phyloP scores from a whole-genome alignment of 2,329 filamentous ascomycete species.

The Penicillium sp. region DNA sequence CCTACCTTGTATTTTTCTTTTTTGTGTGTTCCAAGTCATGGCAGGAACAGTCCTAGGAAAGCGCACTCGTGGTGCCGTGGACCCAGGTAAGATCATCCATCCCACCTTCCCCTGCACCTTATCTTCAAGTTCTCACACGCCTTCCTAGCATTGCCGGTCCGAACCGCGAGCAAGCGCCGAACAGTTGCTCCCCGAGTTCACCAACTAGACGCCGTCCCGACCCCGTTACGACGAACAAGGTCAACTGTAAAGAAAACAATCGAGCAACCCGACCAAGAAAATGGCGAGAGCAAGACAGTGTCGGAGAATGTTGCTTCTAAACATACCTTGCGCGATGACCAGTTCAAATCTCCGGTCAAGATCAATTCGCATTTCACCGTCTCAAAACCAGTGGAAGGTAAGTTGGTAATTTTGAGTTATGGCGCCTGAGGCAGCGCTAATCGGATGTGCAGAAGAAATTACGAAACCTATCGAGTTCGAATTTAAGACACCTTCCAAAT shows the following conservation, averaged over 20 bases:
- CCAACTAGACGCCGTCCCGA: constrained; percentile 31
- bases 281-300: constrained; percentile 23
- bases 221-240: constrained; percentile 33
- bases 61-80: constrained; percentile 38
- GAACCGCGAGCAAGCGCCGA: constrained; percentile 48
- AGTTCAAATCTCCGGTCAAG: constrained; percentile 48
- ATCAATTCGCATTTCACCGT: constrained; percentile 46
- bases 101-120: constrained; percentile 12
- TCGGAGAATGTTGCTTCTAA: constrained; percentile 47
- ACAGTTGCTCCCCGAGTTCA: constrained; percentile 43
- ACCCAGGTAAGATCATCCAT: constrained; percentile 38
- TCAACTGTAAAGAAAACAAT: constrained; percentile 35
- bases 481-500: constrained; percentile 51
- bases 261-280: constrained; percentile 29
- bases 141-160: constrained; percentile 32
- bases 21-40: constrained; percentile 32
- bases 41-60: constrained; percentile 45
- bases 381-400: constrained; percentile 41
- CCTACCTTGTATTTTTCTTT: constrained; percentile 18
- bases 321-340: constrained; percentile 44
- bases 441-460: constrained; percentile 43
- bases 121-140: constrained; percentile 15
- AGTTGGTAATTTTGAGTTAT: not conserved
- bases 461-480: constrained; percentile 36
- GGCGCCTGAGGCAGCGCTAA: not conserved